A percentile compares a stretch with the other conserved stretches of the same genome.
phyloP scores from a whole-genome alignment of 257 asterid species.

The Henckelia pumila region DNA sequence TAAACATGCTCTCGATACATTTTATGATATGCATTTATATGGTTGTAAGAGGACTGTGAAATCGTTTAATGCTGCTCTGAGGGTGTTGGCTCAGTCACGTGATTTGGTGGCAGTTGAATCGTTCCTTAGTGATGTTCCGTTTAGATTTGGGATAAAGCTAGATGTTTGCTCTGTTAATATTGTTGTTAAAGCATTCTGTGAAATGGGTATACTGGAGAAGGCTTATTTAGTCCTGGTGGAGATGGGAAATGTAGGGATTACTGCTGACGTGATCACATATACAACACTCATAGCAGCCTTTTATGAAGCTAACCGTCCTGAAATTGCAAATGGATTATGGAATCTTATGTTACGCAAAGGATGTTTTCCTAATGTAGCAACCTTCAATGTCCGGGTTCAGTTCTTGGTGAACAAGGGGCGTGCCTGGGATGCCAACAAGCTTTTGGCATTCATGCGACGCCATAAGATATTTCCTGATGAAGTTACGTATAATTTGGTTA shows the following conservation, averaged over 20 bases:
- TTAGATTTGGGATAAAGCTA: constrained; percentile 41
- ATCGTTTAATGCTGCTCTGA: constrained; percentile 74
- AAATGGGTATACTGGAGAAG: constrained; percentile 53
- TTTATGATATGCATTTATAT: constrained; percentile 68
- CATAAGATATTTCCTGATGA: constrained; percentile 49
- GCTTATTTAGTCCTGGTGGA: constrained; percentile 54
- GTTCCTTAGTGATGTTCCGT: constrained; percentile 48
- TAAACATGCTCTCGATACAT: constrained; percentile 61
- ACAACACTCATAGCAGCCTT: constrained; percentile 72
- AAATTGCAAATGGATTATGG: constrained; percentile 76
- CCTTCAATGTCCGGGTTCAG: constrained; percentile 79
- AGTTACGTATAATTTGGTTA: constrained; percentile 74
- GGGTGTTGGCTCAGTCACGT: constrained; percentile 60
- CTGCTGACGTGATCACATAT: constrained; percentile 75
- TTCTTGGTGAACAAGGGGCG: constrained; percentile 56
- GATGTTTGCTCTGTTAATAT: constrained; percentile 61
- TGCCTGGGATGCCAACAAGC: constrained; percentile 71
- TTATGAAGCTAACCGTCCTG: constrained; percentile 46
- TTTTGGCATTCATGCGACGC: constrained; percentile 49
- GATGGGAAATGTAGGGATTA: constrained; percentile 56
- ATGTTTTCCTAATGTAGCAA: constrained; percentile 68
- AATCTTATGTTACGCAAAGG: constrained; percentile 67
- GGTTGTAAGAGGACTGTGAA: constrained; percentile 69
- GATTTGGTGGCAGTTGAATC: constrained; percentile 52
- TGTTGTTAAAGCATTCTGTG: constrained; percentile 64